Percentiles rank a stretch among this genome's conserved stretches.
These are phyloP conservation scores for Calonectria henricotiae DNA, from an alignment of 2,329 filamentous ascomycete genomes.

Conservation along the genomic window DNA sequence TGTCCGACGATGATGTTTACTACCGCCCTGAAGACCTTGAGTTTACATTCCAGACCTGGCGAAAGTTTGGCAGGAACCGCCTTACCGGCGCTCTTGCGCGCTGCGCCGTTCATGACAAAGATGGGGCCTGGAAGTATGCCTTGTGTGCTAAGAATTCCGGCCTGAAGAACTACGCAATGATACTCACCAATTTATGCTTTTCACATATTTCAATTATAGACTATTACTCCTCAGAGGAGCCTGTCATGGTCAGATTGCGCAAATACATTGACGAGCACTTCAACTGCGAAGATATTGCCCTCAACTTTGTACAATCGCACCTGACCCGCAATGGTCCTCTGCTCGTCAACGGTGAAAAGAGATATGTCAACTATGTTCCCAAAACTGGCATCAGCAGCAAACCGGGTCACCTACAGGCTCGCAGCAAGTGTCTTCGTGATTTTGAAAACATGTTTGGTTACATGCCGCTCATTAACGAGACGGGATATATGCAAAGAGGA, in stretches of 20 bases:
- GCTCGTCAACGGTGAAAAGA: constrained; percentile 56
- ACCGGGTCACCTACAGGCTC: constrained; percentile 55
- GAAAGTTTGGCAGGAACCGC: constrained; percentile 57
- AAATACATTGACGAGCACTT: constrained; percentile 59
- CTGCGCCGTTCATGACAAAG: constrained; percentile 51
- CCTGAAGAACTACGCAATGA: constrained; percentile 56
- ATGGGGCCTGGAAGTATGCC: constrained; percentile 54
- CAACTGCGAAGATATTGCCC: constrained; percentile 63
- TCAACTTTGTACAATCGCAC: constrained; percentile 59
- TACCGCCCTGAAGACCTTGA: constrained; percentile 60
- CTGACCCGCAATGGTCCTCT: constrained; percentile 58
- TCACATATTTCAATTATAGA: constrained; percentile 60
- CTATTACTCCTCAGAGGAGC: constrained; percentile 59
- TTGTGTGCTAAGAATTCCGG: constrained; percentile 52
- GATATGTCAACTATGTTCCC: constrained; percentile 56
- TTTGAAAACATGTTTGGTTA: constrained; percentile 57
- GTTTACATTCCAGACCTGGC: constrained; percentile 62
- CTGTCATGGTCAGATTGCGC: constrained; percentile 53
- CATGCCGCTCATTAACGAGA: constrained; percentile 57
- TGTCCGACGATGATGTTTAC: constrained; percentile 62
- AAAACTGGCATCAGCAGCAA: constrained; percentile 55
- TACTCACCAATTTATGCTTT: constrained; percentile 60
- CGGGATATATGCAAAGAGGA: constrained; percentile 54
- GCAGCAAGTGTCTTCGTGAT: constrained; percentile 57
- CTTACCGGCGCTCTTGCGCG: constrained; percentile 59